phyloP scores from a whole-genome alignment of 805 yeast genomes.

The Myxozyma neotropica region DNA sequence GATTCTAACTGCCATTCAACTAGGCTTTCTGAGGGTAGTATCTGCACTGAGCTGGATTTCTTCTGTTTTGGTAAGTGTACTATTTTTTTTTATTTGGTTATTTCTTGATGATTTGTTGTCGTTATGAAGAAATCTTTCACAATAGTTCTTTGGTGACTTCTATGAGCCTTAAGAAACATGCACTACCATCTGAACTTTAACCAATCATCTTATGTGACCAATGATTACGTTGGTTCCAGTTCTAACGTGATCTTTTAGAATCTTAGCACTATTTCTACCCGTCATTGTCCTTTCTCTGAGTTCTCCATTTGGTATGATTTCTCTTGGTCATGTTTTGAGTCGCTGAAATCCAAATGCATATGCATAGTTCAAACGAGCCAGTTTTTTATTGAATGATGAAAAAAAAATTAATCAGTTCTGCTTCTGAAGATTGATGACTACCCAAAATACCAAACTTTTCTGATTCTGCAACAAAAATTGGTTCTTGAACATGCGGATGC shows the following conservation, averaged over 20 bases:
- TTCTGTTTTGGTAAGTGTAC: constrained; percentile 5
- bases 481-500: too few relatives aligned
- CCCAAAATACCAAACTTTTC: constrained; percentile 23
- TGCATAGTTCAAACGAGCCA: neutral
- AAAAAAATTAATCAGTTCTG: constrained; percentile 79
- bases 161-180: constrained; percentile 90
- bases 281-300: neutral
- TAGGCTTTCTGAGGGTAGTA: neutral
- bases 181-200: constrained; percentile 89
- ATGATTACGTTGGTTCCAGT: constrained; percentile 16
- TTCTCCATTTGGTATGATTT: neutral
- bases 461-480: neutral
- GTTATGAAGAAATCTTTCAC: constrained; percentile 39
- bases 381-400: constrained; percentile 57
- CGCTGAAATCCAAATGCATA: neutral
- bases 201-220: constrained; percentile 1
- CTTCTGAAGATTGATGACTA: constrained; percentile 67
- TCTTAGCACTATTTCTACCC: neutral
- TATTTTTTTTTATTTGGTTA: neutral
- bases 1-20: neutral
- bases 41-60: neutral
- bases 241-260: neutral
- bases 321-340: neutral
- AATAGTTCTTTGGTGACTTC: constrained; percentile 43
- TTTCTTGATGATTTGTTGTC: constrained; percentile 5